Conservation (phyloP, 495 filamentous ascomycete species). For the Penicillium paradoxum region DNA sequence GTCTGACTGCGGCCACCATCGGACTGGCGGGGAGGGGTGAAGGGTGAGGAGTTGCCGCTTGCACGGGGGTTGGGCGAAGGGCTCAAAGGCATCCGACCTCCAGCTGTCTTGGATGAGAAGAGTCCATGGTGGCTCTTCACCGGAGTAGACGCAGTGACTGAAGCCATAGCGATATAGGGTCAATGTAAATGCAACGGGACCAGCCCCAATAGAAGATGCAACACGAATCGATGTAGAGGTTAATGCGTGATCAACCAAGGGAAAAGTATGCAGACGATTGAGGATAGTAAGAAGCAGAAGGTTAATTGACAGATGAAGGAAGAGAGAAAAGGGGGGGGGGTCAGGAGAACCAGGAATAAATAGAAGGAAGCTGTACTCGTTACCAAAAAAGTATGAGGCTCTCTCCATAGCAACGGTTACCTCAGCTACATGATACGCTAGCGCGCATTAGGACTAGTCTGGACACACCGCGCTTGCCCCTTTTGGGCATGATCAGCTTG, state of each 20-base stretch:
- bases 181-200: constrained; percentile 11
- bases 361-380: constrained; percentile 24
- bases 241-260: constrained; percentile 17
- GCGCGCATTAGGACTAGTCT: constrained; percentile 12
- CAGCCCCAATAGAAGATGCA: constrained; percentile 12
- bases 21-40: constrained; percentile 67
- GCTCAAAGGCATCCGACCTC: constrained; percentile 89
- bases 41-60: constrained; percentile 61
- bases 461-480: constrained; percentile 28
- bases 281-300: constrained; percentile 18
- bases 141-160: constrained; percentile 81
- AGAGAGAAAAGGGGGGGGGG: neutral
- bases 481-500: constrained; percentile 20
- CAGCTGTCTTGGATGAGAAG: constrained; percentile 88
- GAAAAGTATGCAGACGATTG: constrained; percentile 20
- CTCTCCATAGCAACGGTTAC: constrained; percentile 41
- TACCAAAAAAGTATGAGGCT: constrained; percentile 23
- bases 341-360: constrained; percentile 33
- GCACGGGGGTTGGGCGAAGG: constrained; percentile 71
- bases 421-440: constrained; percentile 34
- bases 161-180: constrained; percentile 64
- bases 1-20: constrained; percentile 49
- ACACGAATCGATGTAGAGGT: constrained; percentile 8
- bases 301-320: neutral
- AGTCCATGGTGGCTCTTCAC: constrained; percentile 89